Conservation (phyloP, 495 filamentous ascomycete species). For the Penicillium egyptiacum region DNA sequence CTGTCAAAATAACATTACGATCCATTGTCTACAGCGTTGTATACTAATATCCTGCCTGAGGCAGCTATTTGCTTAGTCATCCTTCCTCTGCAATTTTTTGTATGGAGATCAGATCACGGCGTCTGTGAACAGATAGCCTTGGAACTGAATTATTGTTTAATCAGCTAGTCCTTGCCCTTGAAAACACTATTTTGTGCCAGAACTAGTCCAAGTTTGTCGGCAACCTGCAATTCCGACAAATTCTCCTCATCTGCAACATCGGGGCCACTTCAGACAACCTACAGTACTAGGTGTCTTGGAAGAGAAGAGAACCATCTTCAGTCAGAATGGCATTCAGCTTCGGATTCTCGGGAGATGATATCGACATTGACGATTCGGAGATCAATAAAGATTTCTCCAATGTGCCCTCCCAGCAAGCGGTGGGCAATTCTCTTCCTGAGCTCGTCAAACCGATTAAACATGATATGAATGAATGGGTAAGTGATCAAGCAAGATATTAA, state of each 20-base stretch:
- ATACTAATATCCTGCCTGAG: neutral
- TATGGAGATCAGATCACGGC: conserved; percentile 5
- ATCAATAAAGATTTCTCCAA: conserved; percentile 24
- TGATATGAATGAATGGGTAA: conserved; percentile 49
- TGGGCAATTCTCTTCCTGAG: conserved; percentile 28
- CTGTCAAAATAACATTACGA: neutral
- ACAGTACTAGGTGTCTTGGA: neutral
- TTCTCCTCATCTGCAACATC: neutral
- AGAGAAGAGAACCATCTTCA: neutral
- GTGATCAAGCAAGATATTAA: conserved; percentile 14
- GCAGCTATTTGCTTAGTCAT: conserved; percentile 27
- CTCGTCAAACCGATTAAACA: conserved; percentile 41
- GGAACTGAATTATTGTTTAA: neutral
- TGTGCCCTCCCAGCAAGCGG: conserved; percentile 9
- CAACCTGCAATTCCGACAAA: neutral
- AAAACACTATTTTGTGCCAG: neutral
- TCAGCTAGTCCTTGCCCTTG: neutral
- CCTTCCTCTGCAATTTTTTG: conserved; percentile 19
- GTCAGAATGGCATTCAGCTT: conserved; percentile 63
- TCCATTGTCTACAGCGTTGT: neutral
- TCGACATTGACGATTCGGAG: conserved; percentile 60
- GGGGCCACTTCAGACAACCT: neutral
- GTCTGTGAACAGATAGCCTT: neutral
- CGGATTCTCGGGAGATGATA: conserved; percentile 80
- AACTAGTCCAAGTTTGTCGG: neutral